Conservation (phyloP, 805 yeast genomes). For the Zygosaccharomyces siamensis region DNA sequence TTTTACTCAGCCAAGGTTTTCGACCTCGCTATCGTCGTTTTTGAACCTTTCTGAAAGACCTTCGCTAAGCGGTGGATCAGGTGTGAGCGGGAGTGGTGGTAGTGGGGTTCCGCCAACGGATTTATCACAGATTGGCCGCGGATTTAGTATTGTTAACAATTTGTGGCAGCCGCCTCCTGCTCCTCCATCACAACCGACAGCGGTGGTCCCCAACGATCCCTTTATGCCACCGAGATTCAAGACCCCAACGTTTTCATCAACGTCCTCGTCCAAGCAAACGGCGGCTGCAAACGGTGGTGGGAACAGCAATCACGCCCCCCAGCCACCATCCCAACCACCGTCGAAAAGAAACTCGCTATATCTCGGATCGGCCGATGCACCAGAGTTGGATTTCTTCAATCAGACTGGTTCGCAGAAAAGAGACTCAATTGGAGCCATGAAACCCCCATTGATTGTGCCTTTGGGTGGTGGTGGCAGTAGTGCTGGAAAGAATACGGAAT, state of each 20-base stretch:
- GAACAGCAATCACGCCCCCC: conserved; percentile 9
- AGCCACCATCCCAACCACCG: conserved; percentile 16
- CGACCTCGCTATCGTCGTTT: conserved; percentile 26
- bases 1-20: conserved; percentile 23
- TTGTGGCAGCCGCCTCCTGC: conserved; percentile 20
- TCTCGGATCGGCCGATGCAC: conserved; percentile 21
- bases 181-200: conserved; percentile 13
- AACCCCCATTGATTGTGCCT: conserved; percentile 26
- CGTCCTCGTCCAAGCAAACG: conserved; percentile 1
- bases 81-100: conserved; percentile 5
- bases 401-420: conserved; percentile 7
- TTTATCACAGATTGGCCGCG: conserved; percentile 26
- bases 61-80: conserved; percentile 11
- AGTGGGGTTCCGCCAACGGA: conserved; percentile 13
- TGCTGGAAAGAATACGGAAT: conserved; percentile 8
- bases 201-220: conserved; percentile 38
- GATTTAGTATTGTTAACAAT: conserved; percentile 32
- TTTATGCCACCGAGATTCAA: conserved; percentile 38
- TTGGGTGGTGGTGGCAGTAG: conserved; percentile 7
- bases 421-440: conserved; percentile 16
- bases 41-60: conserved; percentile 24
- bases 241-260: conserved; percentile 17
- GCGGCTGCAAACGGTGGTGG: conserved; percentile 8
- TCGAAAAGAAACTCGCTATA: conserved; percentile 29
- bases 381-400: conserved; percentile 23